These are phyloP conservation scores for Penicillium simplicissimum DNA, from an alignment of 495 filamentous ascomycete genomes.

Conservation along the genomic window DNA sequence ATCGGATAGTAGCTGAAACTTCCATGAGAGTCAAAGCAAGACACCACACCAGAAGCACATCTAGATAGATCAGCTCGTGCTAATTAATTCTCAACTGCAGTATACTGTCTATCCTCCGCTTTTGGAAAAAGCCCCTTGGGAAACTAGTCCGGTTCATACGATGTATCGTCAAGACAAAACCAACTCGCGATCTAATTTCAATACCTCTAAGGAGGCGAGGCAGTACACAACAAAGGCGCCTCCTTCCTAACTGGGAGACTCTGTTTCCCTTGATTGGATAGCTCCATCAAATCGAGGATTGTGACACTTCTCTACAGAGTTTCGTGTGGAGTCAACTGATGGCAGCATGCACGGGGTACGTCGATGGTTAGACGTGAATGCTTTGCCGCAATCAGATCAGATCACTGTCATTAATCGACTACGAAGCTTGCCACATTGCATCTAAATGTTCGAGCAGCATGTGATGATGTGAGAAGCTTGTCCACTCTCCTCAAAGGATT, in stretches of 20 bases:
- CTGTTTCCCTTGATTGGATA: neutral
- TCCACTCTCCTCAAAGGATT: too few relatives aligned
- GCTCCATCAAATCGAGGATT: neutral
- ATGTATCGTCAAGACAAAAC: slow-evolving; percentile 6
- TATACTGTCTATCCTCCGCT: neutral
- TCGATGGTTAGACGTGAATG: too few relatives aligned
- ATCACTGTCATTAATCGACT: neutral
- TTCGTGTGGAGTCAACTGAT: neutral
- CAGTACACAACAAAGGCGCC: neutral
- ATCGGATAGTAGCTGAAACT: neutral
- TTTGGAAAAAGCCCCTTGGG: neutral
- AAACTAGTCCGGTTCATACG: slow-evolving; percentile 4
- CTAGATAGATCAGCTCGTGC: neutral
- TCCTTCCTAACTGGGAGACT: too few relatives aligned
- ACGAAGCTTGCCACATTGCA: too few relatives aligned
- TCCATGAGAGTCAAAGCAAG: neutral
- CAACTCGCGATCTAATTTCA: neutral
- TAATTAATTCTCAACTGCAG: neutral
- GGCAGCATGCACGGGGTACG: neutral
- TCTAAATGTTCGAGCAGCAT: too few relatives aligned
- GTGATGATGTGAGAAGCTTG: too few relatives aligned
- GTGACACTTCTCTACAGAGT: neutral
- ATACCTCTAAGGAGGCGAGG: slow-evolving; percentile 14
- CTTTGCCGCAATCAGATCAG: neutral
- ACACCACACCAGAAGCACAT: neutral